Evolutionary conservation across 2,329 filamentous ascomycete species (phyloP).

Genomic region (Trichoderma afroharzianum): DNA sequence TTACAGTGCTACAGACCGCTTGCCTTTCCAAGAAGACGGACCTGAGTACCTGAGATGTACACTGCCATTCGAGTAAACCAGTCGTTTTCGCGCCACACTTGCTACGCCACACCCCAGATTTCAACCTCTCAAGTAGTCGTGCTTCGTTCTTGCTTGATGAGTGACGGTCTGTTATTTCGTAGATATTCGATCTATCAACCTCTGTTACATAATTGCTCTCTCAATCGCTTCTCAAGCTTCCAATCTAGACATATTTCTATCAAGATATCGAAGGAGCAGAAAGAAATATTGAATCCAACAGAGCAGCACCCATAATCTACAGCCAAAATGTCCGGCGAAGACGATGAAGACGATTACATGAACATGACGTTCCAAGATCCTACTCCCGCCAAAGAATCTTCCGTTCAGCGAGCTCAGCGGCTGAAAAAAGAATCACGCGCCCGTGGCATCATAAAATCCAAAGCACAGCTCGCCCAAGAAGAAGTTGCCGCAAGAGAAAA

Average conservation of each 20-base stretch:
- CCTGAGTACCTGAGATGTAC: not conserved
- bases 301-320: not conserved
- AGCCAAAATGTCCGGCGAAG: constrained; percentile 29
- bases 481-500: constrained; percentile 69
- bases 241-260: not conserved
- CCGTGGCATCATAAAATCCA: constrained; percentile 68
- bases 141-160: not conserved
- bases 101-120: constrained; percentile 6
- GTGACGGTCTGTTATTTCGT: not conserved
- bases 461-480: constrained; percentile 74
- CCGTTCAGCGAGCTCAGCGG: constrained; percentile 51
- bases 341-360: constrained; percentile 95
- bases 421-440: constrained; percentile 63
- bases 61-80: not conserved
- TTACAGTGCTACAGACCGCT: not conserved
- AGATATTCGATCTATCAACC: not conserved
- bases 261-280: not conserved
- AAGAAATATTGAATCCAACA: not conserved
- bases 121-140: not conserved
- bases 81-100: not conserved
- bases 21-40: not conserved
- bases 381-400: constrained; percentile 51
- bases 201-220: not conserved
- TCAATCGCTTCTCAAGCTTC: not conserved
- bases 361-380: constrained; percentile 82